phyloP scores from a whole-genome alignment of 1,139 yeast species.

The Blastobotrys ciferrii region DNA sequence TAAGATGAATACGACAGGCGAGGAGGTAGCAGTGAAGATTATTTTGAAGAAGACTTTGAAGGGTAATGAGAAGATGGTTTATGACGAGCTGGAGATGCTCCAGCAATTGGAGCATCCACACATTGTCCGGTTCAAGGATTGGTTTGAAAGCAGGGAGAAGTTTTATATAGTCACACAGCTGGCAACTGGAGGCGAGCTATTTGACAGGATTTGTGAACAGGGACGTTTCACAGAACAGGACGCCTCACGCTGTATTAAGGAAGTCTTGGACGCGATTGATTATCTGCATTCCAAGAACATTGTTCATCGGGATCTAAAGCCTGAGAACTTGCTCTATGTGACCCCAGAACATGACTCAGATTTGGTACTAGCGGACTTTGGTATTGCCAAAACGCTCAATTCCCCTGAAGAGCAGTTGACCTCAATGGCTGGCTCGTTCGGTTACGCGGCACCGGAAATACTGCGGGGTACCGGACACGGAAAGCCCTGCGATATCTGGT shows the following conservation, averaged over 20 bases:
- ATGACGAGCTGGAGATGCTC: conserved; percentile 72
- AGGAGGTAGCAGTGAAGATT: conserved; percentile 84
- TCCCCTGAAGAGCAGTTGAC: conserved; percentile 62
- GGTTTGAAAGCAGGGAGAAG: conserved; percentile 77
- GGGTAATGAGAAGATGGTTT: conserved; percentile 68
- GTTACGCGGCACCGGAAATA: conserved; percentile 94
- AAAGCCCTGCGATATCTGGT: conserved; percentile 91
- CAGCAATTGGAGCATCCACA: conserved; percentile 70
- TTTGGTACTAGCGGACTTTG: conserved; percentile 86
- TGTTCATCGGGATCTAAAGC: conserved; percentile 89
- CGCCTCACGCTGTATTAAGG: conserved; percentile 67
- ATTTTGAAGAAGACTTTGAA: conserved; percentile 76
- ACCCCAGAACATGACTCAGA: conserved; percentile 55
- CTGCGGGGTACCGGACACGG: conserved; percentile 77
- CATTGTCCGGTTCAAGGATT: conserved; percentile 77
- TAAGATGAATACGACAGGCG: conserved; percentile 52
- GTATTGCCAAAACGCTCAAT: conserved; percentile 75
- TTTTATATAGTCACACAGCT: conserved; percentile 49
- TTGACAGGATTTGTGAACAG: conserved; percentile 72
- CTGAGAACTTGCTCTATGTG: conserved; percentile 77
- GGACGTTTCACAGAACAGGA: conserved; percentile 85
- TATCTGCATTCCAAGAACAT: conserved; percentile 73
- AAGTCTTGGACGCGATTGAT: conserved; percentile 68
- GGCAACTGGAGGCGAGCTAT: conserved; percentile 90
- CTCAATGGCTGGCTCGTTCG: conserved; percentile 84